Evolutionary conservation across 2,329 filamentous ascomycete genomes (phyloP), one percentile per base, ranked within the genome.

Genomic region (Rhinocladiella similis): DNA sequence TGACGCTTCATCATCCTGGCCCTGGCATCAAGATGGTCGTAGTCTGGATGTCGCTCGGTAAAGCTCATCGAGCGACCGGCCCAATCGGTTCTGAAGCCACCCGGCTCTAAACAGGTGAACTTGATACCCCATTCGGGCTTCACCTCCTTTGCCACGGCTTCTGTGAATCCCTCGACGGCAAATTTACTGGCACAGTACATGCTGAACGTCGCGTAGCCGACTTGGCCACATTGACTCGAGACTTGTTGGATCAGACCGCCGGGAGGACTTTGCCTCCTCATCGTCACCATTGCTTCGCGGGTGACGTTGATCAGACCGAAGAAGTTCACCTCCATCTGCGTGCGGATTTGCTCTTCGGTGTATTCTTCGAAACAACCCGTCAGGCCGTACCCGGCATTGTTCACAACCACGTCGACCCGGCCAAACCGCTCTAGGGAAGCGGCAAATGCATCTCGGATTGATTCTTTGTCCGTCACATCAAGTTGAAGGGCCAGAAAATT

Each of bases 351-450:
- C 2, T 73, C 65, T 1, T 83, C 73, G 1, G 71, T 70, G 2
- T 80, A 67, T 5, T 79, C 77, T 63, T 86, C 83, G 46, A 84
- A 77, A 49, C 78, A 75, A 12, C 78, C 80, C 4, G 70, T 65
- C 1, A 82, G 69, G n/a, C 80, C 79, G 56, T 83, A 85, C 2
- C 83, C 84, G 2, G 83, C 83, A 47, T 85, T 85, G 70, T 85
- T 85, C 56, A 83, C 76, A 5, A 85, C 78, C 0, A 85, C 78
- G 65, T 86, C 82, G 43, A 87, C 69, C 7, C 80, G 77, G 16
- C 77, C 75, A 64, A 83, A 86, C 47, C 77, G 77, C 6, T 76
- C 62, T 18, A 75, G 68, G 1, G 72, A 67, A 1, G 67, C 53
- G 20, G 56, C 70, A 60, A 81, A 77, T 1, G 77, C 77, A 6